phyloP scores from a whole-genome alignment of 768 basidiomycete species.

The Phanerochaete sordida region DNA sequence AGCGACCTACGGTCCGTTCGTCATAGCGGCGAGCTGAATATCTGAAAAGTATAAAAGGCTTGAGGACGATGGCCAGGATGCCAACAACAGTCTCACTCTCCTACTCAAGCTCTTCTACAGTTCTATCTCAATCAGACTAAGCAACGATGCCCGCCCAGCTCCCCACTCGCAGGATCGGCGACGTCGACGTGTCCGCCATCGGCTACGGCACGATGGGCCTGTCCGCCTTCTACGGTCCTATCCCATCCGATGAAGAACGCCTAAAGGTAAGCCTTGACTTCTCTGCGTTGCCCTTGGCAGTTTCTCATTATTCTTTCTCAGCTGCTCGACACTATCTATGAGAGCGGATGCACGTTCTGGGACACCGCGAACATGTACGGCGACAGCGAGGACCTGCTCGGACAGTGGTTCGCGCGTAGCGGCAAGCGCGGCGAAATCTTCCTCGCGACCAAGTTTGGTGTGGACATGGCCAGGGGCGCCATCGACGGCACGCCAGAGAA shows the following conservation, averaged over 20 bases:
- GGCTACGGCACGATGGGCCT: constrained; percentile 63
- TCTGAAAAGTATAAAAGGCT: too few relatives aligned
- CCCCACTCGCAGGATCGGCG: constrained; percentile 43
- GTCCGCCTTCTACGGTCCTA: constrained; percentile 41
- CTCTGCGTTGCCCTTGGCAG: neutral
- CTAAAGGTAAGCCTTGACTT: constrained; percentile 40
- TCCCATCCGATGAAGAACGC: constrained; percentile 49
- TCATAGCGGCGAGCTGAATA: too few relatives aligned
- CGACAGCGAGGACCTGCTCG: constrained; percentile 42
- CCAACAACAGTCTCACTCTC: too few relatives aligned
- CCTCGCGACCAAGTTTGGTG: constrained; percentile 59
- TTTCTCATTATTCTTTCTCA: constrained; percentile 10
- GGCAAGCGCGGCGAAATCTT: constrained; percentile 52
- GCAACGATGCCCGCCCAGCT: neutral
- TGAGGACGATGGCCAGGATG: too few relatives aligned
- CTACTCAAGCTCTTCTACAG: too few relatives aligned
- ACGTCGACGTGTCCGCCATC: constrained; percentile 42
- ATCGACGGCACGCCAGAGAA: constrained; percentile 23
- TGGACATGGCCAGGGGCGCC: neutral
- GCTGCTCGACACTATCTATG: constrained; percentile 41
- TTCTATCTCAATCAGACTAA: too few relatives aligned
- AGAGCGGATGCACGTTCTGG: constrained; percentile 42
- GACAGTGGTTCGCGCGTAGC: constrained; percentile 38
- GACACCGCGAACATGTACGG: constrained; percentile 43
- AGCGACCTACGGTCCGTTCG: too few relatives aligned